Evolutionary conservation across 1,284 basidiomycete species (phyloP), one percentile per base, ranked within the genome.

Genomic region (Pterulicium gracile): DNA sequence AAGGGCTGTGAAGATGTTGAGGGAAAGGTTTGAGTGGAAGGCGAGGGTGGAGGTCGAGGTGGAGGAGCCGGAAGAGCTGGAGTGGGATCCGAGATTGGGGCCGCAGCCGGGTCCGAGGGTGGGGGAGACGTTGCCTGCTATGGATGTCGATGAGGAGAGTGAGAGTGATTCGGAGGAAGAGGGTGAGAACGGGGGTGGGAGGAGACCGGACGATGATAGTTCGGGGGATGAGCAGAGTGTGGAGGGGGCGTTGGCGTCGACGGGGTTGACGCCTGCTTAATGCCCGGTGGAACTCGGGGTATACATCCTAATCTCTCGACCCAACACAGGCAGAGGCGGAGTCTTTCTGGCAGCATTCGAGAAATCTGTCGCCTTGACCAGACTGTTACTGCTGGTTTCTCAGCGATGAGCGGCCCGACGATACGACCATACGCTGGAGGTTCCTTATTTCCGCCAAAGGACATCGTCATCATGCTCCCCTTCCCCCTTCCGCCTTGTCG

Each of bases 1-100:
- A 15, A 67, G 79, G 24, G 85, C 86, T 0, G 83, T 88, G 4
- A 69, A 68, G 36, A 77, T 88, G 70, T 63, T 88, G 3, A 65
- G 71, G 47, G 86, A 88, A 47, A 81, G 76, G 59, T 88, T 79
- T 58, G 83, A 88, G 44, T 86, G 83, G 81, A 80, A 79, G 55
- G 73, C 77, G 49, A 69, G 85, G 23, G 79, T 87, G 14, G 75
- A 72, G 13, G 81, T 85, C 19, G 78, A 81, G 54, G 74, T 77
- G 34, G 79, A 80, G 51, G 84, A 87, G 56, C 81, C 81, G 2
- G 82, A 87, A 53, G 83, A 86, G 50, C 61, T 83, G 40, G 75
- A 75, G 24, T 83, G 77, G 75, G 77, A 81, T 50, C 74, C 78
- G 3, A 63, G 73, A 22, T 22, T 65, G 4, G 64, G 59, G 34